phyloP scores from a whole-genome alignment of 768 basidiomycete genomes.

The Tricholoma sp. region DNA sequence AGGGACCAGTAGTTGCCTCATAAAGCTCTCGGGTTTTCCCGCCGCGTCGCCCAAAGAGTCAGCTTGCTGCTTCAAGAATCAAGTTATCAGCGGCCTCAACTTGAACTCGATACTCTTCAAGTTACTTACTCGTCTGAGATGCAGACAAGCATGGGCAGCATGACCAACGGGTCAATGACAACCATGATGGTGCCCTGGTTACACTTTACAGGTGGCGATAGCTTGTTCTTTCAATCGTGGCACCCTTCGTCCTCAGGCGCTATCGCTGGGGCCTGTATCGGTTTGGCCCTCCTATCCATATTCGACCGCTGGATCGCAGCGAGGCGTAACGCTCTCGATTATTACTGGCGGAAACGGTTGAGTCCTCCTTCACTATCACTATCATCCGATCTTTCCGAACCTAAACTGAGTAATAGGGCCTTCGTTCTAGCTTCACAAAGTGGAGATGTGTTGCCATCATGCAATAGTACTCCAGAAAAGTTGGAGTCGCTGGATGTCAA shows the following conservation, averaged over 20 bases:
- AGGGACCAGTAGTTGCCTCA: too few species aligned
- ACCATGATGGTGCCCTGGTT: conserved; percentile 62
- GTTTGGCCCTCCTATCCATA: conserved; percentile 60
- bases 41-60: too few species aligned
- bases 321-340: conserved; percentile 45
- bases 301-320: conserved; percentile 69
- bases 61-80: too few species aligned
- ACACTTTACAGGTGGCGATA: conserved; percentile 63
- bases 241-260: conserved; percentile 63
- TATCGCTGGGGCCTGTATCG: conserved; percentile 71
- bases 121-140: background rate
- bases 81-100: too few species aligned
- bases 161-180: conserved; percentile 2
- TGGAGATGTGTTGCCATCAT: background rate
- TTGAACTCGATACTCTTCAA: too few species aligned
- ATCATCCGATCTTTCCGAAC: background rate
- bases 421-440: conserved; percentile 6
- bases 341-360: conserved; percentile 57
- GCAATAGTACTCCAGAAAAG: conserved; percentile 5
- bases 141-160: background rate
- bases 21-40: too few species aligned
- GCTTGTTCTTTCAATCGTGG: conserved; percentile 65
- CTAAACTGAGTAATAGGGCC: conserved; percentile 6
- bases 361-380: background rate
- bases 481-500: background rate